Base-by-base conservation (phyloP, 2,329 filamentous ascomycete genomes). In the Sporothrix phasma region DNA sequence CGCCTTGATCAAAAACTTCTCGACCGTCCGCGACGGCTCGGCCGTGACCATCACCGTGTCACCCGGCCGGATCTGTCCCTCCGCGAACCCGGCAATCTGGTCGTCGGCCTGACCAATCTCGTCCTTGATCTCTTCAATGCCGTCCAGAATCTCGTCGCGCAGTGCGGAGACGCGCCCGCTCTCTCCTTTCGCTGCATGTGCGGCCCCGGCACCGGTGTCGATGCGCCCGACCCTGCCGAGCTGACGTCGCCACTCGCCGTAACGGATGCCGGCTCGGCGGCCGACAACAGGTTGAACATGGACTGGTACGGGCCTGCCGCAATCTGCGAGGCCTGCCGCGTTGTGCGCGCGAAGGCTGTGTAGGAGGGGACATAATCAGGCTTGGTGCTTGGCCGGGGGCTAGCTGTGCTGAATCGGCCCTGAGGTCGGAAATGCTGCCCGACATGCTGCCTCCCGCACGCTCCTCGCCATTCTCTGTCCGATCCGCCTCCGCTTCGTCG, bases 101-200 rank as follows among this genome's bases (percentile, higher is more conserved):
- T 96, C 91, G 73, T 97, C 94, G 7, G 92, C 92, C 72, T 93
- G 89, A 68, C 89, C 88, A 64, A 99, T 87, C 76, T 99, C 94
- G 72, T 99, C 94, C 74, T 96, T 89, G 66, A 99, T 92, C 74
- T 99, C 94, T 71, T 91, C 87, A 71, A 99, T 97, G 47, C 92
- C 94, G 70, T 94, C 90, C 68, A 97, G 87, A 29, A 97, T 88
- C 75, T 97, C 94, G 15, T 90, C 90, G 66, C 92, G 89, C 65
- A 97, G 80, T 67, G 95, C 88, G 66, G 89, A 83, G 62, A 79
- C 74, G 66, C 80, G 80, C 74, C 68, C 76, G 76, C n/a, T 45
- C 11, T 13, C 51, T 39, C 29, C 51, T 5, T 19, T 37, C 3
- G 8, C 51, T 2, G 31, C 51, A 4, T 51, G 47, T 51, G 26